Evolutionary conservation across 768 basidiomycete genomes (phyloP), one percentile per base, ranked within the genome.

Genomic region (Boletus speciosus): DNA sequence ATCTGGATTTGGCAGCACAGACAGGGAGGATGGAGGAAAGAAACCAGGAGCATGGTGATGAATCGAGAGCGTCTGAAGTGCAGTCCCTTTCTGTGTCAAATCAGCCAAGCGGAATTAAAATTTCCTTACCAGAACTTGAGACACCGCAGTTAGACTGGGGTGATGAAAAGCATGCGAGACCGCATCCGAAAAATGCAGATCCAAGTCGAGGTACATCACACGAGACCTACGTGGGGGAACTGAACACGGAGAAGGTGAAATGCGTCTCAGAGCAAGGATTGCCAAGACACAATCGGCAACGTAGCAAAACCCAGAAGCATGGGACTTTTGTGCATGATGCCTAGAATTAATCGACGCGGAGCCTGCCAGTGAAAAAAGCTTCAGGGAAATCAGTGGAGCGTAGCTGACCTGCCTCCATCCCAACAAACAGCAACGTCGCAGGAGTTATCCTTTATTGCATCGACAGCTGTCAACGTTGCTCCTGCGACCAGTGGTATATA

Each of bases 291-390:
- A 85, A 66, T 98, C 95, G 2, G 92, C 89, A 21, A 98, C 88
- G 66, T 97, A 98, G 74, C 95, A 98, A 71, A 90, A 98, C 0
- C 95, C 95, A 4, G 89, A 83, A 1, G 93, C 93, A 40, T 75
- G 77, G 0, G 81, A 78, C 66, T 90, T 87, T 47, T 84, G 81
- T 0, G 90, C 90, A 62, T 97, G 95, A 62, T 96, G 95, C 62
- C 93, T 85, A 48, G 14, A 54, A 34, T 46, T 12, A 36, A 21
- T 47, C 35, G 49, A 31, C 27, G 19, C 4, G 23, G 14, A 11
- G 14, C 32, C 15, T 54, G 19, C 19, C 19, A 19, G 19, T 19
- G 41, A 60, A 52, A 47, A 25, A 32, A 23, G 35, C 8, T 15
- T 19, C 19, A 5, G 29, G 35, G 21, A 40, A 39, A 40, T 38